Conservation (phyloP, 345 rosid species). For the Pistacia vera region DNA sequence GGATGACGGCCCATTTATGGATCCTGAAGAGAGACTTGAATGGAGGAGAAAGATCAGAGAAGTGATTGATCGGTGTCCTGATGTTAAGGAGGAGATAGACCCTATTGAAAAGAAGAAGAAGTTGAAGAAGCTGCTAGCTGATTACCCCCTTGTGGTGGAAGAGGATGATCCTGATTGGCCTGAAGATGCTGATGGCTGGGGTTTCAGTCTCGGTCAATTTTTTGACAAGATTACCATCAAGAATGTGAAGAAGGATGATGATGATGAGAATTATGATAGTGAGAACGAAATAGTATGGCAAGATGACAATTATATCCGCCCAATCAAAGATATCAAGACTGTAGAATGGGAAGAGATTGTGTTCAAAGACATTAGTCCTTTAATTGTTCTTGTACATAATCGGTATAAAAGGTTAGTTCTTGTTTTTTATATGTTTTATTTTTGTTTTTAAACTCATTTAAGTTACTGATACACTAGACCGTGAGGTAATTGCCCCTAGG, state of each 20-base stretch:
- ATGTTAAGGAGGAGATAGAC: conserved; percentile 57
- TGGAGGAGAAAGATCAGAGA: conserved; percentile 84
- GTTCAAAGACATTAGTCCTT: conserved; percentile 86
- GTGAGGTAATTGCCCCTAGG: no score
- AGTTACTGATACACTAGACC: no score
- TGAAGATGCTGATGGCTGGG: conserved; percentile 97
- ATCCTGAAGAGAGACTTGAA: conserved; percentile 68
- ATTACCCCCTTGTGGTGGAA: conserved; percentile 81
- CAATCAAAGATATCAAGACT: conserved; percentile 78
- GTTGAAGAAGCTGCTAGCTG: conserved; percentile 80
- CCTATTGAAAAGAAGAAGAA: conserved; percentile 60
- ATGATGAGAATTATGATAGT: conserved; percentile 46
- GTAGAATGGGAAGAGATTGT: conserved; percentile 87
- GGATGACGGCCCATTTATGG: no score
- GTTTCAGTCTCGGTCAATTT: conserved; percentile 79
- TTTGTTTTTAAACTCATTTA: not conserved
- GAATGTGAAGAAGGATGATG: conserved; percentile 62
- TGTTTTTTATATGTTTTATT: not conserved
- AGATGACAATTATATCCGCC: conserved; percentile 89
- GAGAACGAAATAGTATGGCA: conserved; percentile 90
- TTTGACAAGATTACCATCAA: conserved; percentile 86
- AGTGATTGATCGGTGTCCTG: conserved; percentile 57
- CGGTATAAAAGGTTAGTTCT: conserved; percentile 75
- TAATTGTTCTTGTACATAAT: conserved; percentile 82
- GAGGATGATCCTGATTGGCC: conserved; percentile 97